Evolutionary conservation across 495 filamentous ascomycete genomes (phyloP).

Genomic region (Penicillium desertorum): DNA sequence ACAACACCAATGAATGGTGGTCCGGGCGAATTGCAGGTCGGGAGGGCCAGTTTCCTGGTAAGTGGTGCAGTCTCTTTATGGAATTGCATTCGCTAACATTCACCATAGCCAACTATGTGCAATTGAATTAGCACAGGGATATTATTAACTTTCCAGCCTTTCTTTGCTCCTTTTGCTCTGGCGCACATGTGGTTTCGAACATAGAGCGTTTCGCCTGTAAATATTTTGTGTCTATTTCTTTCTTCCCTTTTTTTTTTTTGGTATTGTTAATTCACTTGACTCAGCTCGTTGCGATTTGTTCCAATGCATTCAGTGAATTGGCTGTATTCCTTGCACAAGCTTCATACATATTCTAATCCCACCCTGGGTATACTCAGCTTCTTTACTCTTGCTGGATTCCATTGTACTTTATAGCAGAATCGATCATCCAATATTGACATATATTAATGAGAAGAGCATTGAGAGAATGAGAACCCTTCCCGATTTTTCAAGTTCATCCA

Average conservation of each 20-base stretch:
- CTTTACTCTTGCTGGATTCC: neutral
- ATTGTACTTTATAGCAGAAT: neutral
- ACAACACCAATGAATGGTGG: constrained; percentile 98
- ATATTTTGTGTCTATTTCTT: constrained; percentile 27
- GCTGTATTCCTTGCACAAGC: neutral
- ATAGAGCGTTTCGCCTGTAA: constrained; percentile 36
- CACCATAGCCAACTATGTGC: constrained; percentile 45
- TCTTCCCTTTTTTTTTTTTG: constrained; percentile 11
- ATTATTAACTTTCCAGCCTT: constrained; percentile 2
- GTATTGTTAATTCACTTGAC: constrained; percentile 3
- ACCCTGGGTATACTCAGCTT: neutral
- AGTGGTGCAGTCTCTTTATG: constrained; percentile 30
- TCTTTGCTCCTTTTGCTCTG: constrained; percentile 14
- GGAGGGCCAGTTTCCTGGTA: constrained; percentile 93
- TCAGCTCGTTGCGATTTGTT: neutral
- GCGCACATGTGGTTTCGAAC: constrained; percentile 26
- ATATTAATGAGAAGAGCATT: neutral
- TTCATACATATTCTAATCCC: neutral
- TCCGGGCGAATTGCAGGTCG: constrained; percentile 71
- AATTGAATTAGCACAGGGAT: constrained; percentile 38
- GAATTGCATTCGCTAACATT: constrained; percentile 11
- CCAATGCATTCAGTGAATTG: neutral
- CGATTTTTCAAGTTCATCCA: neutral
- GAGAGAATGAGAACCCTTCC: too few relatives aligned
- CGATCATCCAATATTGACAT: neutral